Conservation (phyloP, 371 early-diverging fungal species). For the Mortierella sp. region DNA sequence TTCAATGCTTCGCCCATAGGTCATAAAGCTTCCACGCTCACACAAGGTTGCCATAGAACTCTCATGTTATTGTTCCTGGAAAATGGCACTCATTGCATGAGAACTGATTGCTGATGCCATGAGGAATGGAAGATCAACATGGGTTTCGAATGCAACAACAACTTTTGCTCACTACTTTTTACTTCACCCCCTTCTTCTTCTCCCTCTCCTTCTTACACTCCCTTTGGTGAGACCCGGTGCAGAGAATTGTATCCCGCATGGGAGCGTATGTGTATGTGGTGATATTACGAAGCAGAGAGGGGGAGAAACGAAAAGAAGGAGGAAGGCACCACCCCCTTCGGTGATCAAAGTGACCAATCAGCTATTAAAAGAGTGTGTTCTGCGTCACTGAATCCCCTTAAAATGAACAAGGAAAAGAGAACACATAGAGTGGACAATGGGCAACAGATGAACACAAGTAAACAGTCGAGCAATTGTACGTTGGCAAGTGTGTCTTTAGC, state of each 20-base stretch:
- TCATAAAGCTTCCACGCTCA: not conserved
- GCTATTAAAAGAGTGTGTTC: no score
- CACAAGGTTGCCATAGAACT: no score
- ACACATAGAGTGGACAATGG: no score
- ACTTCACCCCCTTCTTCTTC: not conserved
- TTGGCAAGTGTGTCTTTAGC: no score
- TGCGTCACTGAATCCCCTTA: not conserved
- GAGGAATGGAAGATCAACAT: not conserved
- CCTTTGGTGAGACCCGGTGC: not conserved
- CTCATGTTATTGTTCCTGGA: no score
- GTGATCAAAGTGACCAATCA: not conserved
- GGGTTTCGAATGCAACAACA: not conserved
- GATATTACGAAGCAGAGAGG: not conserved
- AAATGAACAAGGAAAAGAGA: no score
- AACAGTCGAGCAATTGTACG: no score
- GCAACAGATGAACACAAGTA: no score
- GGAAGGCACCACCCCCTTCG: not conserved
- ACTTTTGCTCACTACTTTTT: no score
- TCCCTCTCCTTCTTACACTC: not conserved
- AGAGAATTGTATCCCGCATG: conserved; percentile 4
- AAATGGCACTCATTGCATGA: no score
- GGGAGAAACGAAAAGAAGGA: not conserved
- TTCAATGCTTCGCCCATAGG: not conserved
- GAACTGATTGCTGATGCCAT: not conserved
- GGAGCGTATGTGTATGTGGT: not conserved